Evolutionary conservation across 2,329 filamentous ascomycete species (phyloP).

Genomic region (Stenocarpella maydis): DNA sequence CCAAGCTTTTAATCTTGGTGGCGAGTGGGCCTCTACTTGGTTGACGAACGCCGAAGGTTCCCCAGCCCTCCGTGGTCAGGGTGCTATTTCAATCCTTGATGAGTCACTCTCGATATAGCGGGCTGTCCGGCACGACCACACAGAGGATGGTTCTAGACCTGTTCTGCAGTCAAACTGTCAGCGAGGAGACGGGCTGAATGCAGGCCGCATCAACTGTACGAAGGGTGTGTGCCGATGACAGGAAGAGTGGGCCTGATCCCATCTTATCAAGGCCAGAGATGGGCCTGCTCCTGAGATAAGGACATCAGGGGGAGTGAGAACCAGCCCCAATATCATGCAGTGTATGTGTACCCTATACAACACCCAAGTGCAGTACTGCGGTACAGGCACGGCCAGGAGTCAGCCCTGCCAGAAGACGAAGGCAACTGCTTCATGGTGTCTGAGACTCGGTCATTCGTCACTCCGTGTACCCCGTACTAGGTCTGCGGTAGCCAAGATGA

Average conservation of each 20-base stretch:
- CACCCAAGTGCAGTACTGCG: background rate
- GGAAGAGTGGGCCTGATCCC: conserved; percentile 23
- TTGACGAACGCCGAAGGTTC: background rate
- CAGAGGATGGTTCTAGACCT: background rate
- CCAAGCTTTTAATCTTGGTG: conserved; percentile 12
- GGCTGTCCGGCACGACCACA: background rate
- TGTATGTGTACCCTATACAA: background rate
- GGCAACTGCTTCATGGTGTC: background rate
- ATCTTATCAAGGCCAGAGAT: conserved; percentile 26
- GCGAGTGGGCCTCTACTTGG: background rate
- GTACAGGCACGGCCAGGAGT: conserved; percentile 1
- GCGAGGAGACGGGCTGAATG: background rate
- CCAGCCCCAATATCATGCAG: conserved; percentile 20
- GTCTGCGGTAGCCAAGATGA: background rate
- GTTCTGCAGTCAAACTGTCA: background rate
- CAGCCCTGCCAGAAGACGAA: conserved; percentile 18
- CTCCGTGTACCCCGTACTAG: background rate
- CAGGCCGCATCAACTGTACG: conserved; percentile 8
- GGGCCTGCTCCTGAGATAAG: conserved; percentile 24
- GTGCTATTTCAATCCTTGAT: background rate
- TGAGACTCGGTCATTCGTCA: background rate
- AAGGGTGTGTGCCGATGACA: conserved; percentile 22
- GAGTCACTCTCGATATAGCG: background rate
- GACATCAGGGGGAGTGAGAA: conserved; percentile 18
- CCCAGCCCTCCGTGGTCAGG: background rate